Conservation (phyloP, 257 asterid genomes). For the Nicotiana knightiana region DNA sequence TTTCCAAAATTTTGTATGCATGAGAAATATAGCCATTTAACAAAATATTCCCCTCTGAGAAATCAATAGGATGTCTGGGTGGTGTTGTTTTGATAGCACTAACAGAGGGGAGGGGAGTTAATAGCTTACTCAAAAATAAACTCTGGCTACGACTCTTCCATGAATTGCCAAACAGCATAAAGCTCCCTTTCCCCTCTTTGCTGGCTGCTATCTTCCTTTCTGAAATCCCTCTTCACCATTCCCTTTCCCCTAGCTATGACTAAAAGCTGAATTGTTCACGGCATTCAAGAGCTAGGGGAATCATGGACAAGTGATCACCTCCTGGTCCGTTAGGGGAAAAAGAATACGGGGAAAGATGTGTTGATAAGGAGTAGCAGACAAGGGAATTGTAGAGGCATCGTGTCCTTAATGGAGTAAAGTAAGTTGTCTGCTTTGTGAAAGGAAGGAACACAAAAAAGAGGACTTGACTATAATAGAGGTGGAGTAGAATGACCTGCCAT, state of each 20-base stretch:
- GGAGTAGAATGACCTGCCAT: not conserved
- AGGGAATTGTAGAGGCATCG: not conserved
- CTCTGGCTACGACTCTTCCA: not conserved
- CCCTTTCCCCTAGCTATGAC: not conserved
- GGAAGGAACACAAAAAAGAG: not conserved
- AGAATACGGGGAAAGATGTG: not conserved
- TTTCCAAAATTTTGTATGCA: not conserved
- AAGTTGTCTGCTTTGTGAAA: not conserved
- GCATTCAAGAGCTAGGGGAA: not conserved
- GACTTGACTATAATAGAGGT: not conserved
- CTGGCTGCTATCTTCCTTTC: not conserved
- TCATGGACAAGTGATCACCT: not conserved
- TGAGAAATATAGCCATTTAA: not conserved
- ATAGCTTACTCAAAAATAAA: not conserved
- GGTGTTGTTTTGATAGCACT: not conserved
- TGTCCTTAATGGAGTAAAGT: not conserved
- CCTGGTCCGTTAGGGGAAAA: not conserved
- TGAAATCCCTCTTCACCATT: not conserved
- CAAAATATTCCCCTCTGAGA: not conserved
- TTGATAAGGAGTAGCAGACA: not conserved
- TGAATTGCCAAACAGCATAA: not conserved
- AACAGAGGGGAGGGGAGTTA: not conserved
- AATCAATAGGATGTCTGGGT: not conserved
- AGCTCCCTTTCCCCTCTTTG: not conserved
- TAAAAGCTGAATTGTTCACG: not conserved